A percentile compares a stretch with the other conserved stretches of the same genome.
Evolutionary conservation across 1,284 basidiomycete species (phyloP).

Genomic region (Fistulina hepatica): DNA sequence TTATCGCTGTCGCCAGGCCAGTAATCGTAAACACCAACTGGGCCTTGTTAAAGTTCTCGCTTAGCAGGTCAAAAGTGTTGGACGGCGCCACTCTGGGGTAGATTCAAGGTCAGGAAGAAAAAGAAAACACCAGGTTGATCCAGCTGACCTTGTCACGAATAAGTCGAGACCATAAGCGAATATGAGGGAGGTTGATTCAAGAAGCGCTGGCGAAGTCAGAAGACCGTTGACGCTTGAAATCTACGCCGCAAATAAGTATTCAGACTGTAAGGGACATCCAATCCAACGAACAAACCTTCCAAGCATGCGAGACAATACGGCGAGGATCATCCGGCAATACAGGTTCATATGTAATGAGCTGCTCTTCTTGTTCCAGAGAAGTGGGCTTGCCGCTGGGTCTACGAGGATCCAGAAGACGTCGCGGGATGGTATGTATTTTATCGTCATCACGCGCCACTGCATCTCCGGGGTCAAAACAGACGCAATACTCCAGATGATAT

Average conservation of each 20-base stretch:
- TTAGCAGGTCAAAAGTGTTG: slow-evolving; percentile 89
- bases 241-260: slow-evolving; percentile 24
- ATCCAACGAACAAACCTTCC: slow-evolving; percentile 39
- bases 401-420: slow-evolving; percentile 74
- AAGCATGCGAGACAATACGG: slow-evolving; percentile 69
- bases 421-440: slow-evolving; percentile 69
- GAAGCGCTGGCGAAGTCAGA: slow-evolving; percentile 67
- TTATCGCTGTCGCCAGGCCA: slow-evolving; percentile 63
- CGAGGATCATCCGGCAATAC: slow-evolving; percentile 65
- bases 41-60: slow-evolving; percentile 84
- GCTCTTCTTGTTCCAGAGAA: slow-evolving; percentile 74
- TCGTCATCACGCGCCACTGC: slow-evolving; percentile 68
- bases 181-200: slow-evolving; percentile 90
- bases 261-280: slow-evolving; percentile 4
- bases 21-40: slow-evolving; percentile 82
- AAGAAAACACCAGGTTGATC: no score
- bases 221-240: slow-evolving; percentile 59
- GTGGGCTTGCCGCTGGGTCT: slow-evolving; percentile 74
- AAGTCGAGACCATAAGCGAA: slow-evolving; percentile 82
- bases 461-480: not conserved
- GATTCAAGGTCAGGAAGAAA: no score
- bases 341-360: slow-evolving; percentile 78
- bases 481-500: not conserved
- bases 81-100: slow-evolving; percentile 79
- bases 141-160: slow-evolving; percentile 78